Evolutionary conservation across 805 yeast species (phyloP), one percentile per base, ranked within the genome.

Genomic region (Zygosaccharomyces lentus): DNA sequence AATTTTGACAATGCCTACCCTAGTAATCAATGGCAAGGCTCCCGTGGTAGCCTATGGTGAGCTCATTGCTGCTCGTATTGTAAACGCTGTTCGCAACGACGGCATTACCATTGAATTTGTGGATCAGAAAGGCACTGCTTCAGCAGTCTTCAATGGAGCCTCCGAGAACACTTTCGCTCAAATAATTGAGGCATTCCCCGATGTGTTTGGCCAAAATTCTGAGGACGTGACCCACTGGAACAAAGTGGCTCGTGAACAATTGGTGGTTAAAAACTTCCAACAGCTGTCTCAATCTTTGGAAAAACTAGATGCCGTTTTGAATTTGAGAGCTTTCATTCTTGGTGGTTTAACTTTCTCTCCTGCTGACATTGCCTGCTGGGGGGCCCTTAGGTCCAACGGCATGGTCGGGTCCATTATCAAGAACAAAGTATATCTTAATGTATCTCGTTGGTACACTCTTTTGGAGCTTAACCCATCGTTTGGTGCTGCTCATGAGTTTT

Each of bases 331-430:
- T 6, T 90, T 78, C 64, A 65, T 88, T 45, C 68, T 77, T 45
- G 96, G 93, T 32, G 62, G 63, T 6, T 75, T 81, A 68, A 55
- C 71, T n/a, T 70, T 76, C 51, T 72, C 95, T 10, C 66, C 81
- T 36, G 93, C 95, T 43, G 99, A 91, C 68, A 73, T 88, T 50
- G 86, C 91, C 12, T 75, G 85, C 16, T 91, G 97, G 97, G 97
- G 97, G 67, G 87, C 84, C 40, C 74, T 91, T 56, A 81, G 97
- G 71, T 87, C 96, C 52, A 91, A 93, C 66, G 88, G 95, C 45
- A 83, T 91, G 65, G 87, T 90, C 74, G 96, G 93, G 19, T 86
- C 96, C 13, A 84, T 87, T 53, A 77, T 89, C 68, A 90, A 88
- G 73, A 85, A 80, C 69, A 87, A 82, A 43, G 84, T 83, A 30